Conservation (phyloP, 1,284 basidiomycete genomes). For the Sparassis latifolia region DNA sequence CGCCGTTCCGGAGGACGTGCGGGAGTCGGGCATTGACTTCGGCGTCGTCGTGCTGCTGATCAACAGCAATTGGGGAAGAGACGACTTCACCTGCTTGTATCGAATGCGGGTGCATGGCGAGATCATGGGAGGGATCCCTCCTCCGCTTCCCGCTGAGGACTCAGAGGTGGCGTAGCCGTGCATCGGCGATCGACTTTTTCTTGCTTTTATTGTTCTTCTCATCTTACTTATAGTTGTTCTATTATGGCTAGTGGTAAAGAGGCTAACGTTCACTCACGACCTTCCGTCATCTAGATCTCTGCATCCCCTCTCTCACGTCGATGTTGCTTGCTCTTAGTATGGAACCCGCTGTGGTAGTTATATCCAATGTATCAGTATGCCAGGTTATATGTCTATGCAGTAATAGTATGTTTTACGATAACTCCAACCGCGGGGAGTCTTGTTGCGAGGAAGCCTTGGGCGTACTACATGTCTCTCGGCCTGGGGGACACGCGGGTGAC, state of each 20-base stretch:
- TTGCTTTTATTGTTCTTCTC: not conserved
- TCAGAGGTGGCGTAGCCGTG: constrained; percentile 3
- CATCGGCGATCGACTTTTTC: not conserved
- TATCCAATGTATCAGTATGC: not conserved
- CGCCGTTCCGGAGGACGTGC: constrained; percentile 62
- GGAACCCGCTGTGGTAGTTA: not conserved
- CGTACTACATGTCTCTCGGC: no score
- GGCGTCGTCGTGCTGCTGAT: constrained; percentile 76
- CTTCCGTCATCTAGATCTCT: not conserved
- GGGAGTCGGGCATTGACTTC: constrained; percentile 69
- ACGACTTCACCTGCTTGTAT: constrained; percentile 86
- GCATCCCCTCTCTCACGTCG: not conserved
- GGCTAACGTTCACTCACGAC: not conserved
- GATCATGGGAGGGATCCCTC: constrained; percentile 23
- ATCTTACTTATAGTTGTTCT: constrained; percentile 7
- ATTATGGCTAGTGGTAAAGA: constrained; percentile 4
- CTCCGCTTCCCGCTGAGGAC: constrained; percentile 19
- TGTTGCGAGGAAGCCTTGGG: no score
- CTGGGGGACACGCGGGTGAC: no score
- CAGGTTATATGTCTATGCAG: no score
- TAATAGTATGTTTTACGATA: no score
- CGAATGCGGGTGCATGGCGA: constrained; percentile 75
- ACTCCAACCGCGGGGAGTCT: no score
- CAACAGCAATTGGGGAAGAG: constrained; percentile 82
- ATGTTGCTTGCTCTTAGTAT: not conserved